Base-by-base conservation (phyloP, 352 stramenopile genomes). In the Thalassiosira hispida region DNA sequence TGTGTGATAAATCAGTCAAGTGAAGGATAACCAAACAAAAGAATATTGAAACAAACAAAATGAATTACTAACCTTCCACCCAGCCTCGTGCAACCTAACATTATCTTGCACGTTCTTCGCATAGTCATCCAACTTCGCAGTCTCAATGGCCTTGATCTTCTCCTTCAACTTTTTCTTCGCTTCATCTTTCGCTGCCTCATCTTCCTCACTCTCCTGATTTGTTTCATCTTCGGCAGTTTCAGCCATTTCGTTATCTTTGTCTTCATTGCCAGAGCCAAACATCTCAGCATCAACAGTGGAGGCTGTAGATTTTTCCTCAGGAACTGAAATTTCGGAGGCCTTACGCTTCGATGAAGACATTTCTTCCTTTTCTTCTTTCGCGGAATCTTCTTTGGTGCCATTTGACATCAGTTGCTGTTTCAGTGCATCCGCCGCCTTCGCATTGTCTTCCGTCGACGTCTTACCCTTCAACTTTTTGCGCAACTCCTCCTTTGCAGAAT, bases 1-100 rank as follows among this genome's bases (percentile, higher is more conserved):
- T 47, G 46, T 53, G 25, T 11, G 65, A 66, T 25, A 2, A 71
- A 7, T 42, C 12, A 73, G 61, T 53, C 9, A 35, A 27, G 33
- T 33, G 12, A 71, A 27, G 56, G 47, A 61, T 51, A 3, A 52
- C 12, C 29, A n/a, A 35, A 55, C 59, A 18, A 52, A 25, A 55
- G 75, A 80, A 44, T 96, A 95, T 84, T 95, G 91, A 23, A 71
- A 85, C 80, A 97, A 97, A 76, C 97, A 98, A 14, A 93, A 87
- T 12, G 91, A 35, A 62, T 22, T 3, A 73, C 76, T 78, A 11
- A 78, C 97, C 90, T 99, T 99, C 97, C 97, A 99, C 0, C 97
- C 97, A 11, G 89, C 90, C 71, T 99, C 97, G 46, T 97, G 96
- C 0, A 99, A 85, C 20, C 93, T 92, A 14, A 99, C 95, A 38